These are phyloP conservation scores for Chytriomyces sp. DNA, from an alignment of 192 early-diverging fungal species.

Conservation along the genomic window DNA sequence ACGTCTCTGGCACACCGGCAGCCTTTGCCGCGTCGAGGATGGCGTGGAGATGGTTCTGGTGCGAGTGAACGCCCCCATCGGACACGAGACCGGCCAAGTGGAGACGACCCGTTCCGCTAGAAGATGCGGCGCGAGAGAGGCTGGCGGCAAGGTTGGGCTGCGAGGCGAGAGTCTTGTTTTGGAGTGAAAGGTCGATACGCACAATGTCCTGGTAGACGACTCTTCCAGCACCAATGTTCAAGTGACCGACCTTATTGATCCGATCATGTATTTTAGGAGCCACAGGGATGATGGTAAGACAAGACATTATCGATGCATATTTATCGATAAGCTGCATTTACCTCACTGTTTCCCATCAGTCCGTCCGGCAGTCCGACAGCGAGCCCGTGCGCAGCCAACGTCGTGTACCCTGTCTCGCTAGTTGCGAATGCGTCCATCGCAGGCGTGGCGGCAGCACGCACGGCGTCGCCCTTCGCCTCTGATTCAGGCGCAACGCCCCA, in stretches of 20 bases:
- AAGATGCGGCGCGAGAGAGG: slow-evolving; percentile 81
- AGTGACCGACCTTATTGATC: slow-evolving; percentile 92
- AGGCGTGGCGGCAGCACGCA: slow-evolving; percentile 89
- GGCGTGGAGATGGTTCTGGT: slow-evolving; percentile 86
- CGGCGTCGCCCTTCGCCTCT: slow-evolving; percentile 85
- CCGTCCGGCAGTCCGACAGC: slow-evolving; percentile 97
- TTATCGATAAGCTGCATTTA: too few species aligned
- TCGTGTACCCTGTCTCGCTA: slow-evolving; percentile 62
- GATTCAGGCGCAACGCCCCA: slow-evolving; percentile 85
- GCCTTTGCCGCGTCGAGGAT: slow-evolving; percentile 85
- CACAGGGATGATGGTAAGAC: too few species aligned
- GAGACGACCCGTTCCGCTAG: slow-evolving; percentile 80
- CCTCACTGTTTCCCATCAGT: slow-evolving; percentile 98
- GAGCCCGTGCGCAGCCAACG: slow-evolving; percentile 90
- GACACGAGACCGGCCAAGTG: slow-evolving; percentile 94
- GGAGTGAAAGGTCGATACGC: slow-evolving; percentile 91
- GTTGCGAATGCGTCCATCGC: slow-evolving; percentile 83
- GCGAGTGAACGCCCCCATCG: slow-evolving; percentile 98
- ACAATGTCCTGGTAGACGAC: slow-evolving; percentile 99
- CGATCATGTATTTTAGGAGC: too few species aligned
- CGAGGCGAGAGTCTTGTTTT: slow-evolving; percentile 78
- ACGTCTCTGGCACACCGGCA: slow-evolving; percentile 79
- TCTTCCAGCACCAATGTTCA: slow-evolving; percentile 99
- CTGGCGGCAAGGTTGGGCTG: slow-evolving; percentile 74
- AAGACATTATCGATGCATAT: too few species aligned